Conservation (phyloP, 768 basidiomycete genomes). For the Lactifluus subvellereus region DNA sequence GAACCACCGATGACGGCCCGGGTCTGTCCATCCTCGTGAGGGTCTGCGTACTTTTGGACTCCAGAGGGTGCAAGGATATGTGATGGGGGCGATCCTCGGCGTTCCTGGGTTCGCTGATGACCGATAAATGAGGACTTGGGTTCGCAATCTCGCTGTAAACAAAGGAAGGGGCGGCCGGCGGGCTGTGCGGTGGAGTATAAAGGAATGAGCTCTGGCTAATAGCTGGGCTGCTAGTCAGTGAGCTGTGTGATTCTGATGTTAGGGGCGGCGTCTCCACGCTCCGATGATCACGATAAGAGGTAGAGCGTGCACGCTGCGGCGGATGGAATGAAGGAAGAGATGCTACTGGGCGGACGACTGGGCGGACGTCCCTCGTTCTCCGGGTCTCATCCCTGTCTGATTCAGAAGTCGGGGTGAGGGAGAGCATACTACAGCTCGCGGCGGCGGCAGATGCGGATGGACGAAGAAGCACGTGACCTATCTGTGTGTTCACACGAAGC, state of each 20-base stretch:
- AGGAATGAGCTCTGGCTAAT: constrained; percentile 7
- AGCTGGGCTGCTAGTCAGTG: constrained; percentile 22
- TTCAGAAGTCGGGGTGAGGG: constrained; percentile 7
- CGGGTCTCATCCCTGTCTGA: constrained; percentile 3
- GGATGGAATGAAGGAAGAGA: constrained; percentile 14
- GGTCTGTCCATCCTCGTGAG: background rate
- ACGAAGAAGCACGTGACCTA: background rate
- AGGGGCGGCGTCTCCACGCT: constrained; percentile 7
- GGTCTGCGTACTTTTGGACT: background rate
- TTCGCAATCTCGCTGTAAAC: background rate
- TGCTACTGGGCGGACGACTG: background rate
- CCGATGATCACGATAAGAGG: background rate
- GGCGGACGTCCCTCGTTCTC: background rate
- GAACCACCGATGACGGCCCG: background rate
- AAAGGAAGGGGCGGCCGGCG: background rate
- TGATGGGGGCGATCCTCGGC: background rate
- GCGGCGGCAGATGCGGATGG: background rate
- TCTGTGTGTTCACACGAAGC: background rate
- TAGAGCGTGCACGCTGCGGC: background rate
- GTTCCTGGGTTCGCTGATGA: constrained; percentile 14
- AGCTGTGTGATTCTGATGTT: constrained; percentile 30
- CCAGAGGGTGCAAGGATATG: background rate
- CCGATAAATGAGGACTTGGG: constrained; percentile 9
- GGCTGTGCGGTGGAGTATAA: constrained; percentile 26
- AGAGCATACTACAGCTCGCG: background rate